These are phyloP conservation scores for Pharnaceum exiguum DNA, from an alignment of 148 eudicot species.

Conservation along the genomic window DNA sequence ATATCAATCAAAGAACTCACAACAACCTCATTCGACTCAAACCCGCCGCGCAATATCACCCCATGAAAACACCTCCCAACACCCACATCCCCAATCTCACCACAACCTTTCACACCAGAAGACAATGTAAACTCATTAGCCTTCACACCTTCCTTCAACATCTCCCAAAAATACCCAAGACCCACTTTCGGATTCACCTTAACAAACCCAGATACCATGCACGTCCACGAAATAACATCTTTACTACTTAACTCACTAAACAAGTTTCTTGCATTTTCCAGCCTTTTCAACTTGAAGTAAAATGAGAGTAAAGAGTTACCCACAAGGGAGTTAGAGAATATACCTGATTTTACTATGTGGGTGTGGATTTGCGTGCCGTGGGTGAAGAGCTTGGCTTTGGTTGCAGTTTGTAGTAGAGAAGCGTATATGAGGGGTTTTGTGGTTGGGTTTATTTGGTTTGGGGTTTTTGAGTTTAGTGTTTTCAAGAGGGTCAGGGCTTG, in stretches of 20 bases:
- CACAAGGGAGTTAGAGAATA: constrained; percentile 50
- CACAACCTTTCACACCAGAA: constrained; percentile 61
- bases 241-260: constrained; percentile 48
- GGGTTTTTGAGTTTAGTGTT: constrained; percentile 13
- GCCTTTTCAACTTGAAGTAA: constrained; percentile 50
- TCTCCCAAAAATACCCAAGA: constrained; percentile 41
- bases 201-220: constrained; percentile 65
- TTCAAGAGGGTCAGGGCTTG: constrained; percentile 46
- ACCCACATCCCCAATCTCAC: constrained; percentile 45
- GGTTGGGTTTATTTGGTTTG: constrained; percentile 20
- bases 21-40: constrained; percentile 48
- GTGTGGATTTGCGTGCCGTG: constrained; percentile 64
- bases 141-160: constrained; percentile 55
- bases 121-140: constrained; percentile 82
- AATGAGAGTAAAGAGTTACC: constrained; percentile 72
- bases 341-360: constrained; percentile 51
- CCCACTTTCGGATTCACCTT: constrained; percentile 37
- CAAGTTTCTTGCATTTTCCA: constrained; percentile 34
- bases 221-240: constrained; percentile 85
- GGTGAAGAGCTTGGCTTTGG: constrained; percentile 34
- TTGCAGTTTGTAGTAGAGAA: constrained; percentile 56
- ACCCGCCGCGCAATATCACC: constrained; percentile 57
- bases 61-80: constrained; percentile 64
- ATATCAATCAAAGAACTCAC: constrained; percentile 59
- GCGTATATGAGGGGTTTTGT: constrained; percentile 56